Base-by-base conservation (phyloP, 305 asterid genomes). In the Plantago lanceolata region DNA sequence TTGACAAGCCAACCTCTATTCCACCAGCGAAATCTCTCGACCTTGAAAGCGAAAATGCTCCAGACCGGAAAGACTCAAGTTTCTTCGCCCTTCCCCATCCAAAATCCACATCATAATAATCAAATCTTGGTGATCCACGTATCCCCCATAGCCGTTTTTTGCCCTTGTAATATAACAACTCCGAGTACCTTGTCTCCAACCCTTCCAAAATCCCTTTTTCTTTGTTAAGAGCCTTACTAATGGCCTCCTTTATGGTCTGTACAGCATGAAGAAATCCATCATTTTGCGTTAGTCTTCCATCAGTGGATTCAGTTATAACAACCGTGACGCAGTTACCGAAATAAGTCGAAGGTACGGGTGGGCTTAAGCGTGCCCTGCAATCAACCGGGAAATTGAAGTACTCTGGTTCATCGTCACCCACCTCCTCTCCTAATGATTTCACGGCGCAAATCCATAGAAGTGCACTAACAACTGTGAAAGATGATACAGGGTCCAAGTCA, bases 261-360 rank as follows among this genome's bases (percentile, higher is more conserved):
- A 74, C 73, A 12, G 75, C 75, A 31, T 16, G 13, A 6, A 61
- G 1, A 8, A 62, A 29, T 3, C 81, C 81, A 31, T 73, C 48
- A 3, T 69, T 56, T 52, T 73, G 73, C 44, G 51, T 35, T 24
- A 76, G 26, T 3, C 47, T 24, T 12, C 33, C 53, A 14, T 65
- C 67, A 44, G 63, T 64, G 8, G 52, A 58, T 63, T 54, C 67
- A 0, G 61, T 71, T 14, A 51, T 19, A 37, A 49, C 48, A 2
- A 67, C 2, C 0, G 14, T 43, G n/a, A 62, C 0, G 37, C 82
- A 77, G 65, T 73, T 78, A 3, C 79, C 82, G 3, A 68, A 64
- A 61, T 78, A 78, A 7, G 28, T 52, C 1, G 16, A 29, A 3
- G 79, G 79, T 59, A 74, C 12, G 0, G 82, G 79, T 6, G 77